Conservation (phyloP, 176 grass and related monocot genomes). For the Oryza punctata region DNA sequence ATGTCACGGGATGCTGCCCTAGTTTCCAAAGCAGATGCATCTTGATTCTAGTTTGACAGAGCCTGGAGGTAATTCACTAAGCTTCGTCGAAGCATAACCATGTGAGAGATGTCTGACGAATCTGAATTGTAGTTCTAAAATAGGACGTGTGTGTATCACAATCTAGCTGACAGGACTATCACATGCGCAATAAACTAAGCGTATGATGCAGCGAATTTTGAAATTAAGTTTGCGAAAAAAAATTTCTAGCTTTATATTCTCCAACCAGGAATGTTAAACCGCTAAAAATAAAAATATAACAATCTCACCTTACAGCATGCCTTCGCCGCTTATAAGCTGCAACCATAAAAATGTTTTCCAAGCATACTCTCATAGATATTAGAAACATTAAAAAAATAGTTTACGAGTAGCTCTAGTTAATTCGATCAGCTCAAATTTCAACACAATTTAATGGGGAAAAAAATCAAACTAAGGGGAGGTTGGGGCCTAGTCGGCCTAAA, state of each 20-base stretch:
- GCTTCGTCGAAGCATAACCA: background rate
- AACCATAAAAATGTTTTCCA: background rate
- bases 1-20: background rate
- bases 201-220: background rate
- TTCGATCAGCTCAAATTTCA: background rate
- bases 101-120: conserved; percentile 28
- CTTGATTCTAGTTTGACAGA: background rate
- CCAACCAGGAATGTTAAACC: no score
- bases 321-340: no score
- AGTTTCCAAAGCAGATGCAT: background rate
- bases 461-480: background rate
- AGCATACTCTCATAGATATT: no score
- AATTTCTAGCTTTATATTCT: no score
- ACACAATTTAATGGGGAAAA: background rate
- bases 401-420: no score
- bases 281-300: no score
- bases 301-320: no score
- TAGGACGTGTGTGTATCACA: background rate
- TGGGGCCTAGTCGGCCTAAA: no score
- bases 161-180: background rate
- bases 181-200: conserved; percentile 12
- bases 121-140: background rate
- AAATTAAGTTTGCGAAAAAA: no score
- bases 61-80: background rate
- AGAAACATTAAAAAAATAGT: no score